Evolutionary conservation across 2,329 filamentous ascomycete genomes (phyloP).

Genomic region (Domatiomyces catenatus): DNA sequence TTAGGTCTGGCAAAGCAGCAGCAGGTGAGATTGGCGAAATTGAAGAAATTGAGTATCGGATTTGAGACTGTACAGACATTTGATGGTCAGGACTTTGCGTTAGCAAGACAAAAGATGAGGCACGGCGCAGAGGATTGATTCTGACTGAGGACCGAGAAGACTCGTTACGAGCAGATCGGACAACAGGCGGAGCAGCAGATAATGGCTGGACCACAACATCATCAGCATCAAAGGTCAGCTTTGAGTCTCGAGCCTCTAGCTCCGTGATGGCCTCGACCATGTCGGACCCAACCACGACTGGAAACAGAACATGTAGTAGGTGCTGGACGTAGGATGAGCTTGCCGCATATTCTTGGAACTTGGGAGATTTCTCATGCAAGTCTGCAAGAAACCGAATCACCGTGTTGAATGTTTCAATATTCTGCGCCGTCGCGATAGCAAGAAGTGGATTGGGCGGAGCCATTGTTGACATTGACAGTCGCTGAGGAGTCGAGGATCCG

Average conservation of each 20-base stretch:
- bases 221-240: constrained; percentile 68
- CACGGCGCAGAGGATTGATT: constrained; percentile 43
- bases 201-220: constrained; percentile 71
- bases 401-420: constrained; percentile 54
- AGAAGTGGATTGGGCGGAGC: constrained; percentile 16
- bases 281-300: constrained; percentile 74
- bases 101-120: constrained; percentile 82
- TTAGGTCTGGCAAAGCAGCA: constrained; percentile 30
- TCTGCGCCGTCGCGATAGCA: constrained; percentile 30
- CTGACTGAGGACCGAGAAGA: constrained; percentile 27
- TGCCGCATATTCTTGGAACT: constrained; percentile 69
- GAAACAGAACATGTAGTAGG: constrained; percentile 67
- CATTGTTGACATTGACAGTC: constrained; percentile 18
- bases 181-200: constrained; percentile 49
- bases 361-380: constrained; percentile 57
- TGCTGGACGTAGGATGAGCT: constrained; percentile 69
- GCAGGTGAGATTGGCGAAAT: constrained; percentile 37
- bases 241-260: constrained; percentile 65
- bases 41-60: constrained; percentile 34
- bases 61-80: constrained; percentile 2
- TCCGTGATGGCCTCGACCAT: constrained; percentile 71
- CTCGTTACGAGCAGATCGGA: constrained; percentile 54
- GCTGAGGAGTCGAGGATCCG: constrained; percentile 27
- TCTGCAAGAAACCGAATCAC: constrained; percentile 66
- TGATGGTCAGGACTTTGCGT: constrained; percentile 28